A percentile compares a stretch with the other conserved stretches of the same genome.
phyloP scores from a whole-genome alignment of 2,329 filamentous ascomycete species.

The Hawksworthiomyces lignivorus region DNA sequence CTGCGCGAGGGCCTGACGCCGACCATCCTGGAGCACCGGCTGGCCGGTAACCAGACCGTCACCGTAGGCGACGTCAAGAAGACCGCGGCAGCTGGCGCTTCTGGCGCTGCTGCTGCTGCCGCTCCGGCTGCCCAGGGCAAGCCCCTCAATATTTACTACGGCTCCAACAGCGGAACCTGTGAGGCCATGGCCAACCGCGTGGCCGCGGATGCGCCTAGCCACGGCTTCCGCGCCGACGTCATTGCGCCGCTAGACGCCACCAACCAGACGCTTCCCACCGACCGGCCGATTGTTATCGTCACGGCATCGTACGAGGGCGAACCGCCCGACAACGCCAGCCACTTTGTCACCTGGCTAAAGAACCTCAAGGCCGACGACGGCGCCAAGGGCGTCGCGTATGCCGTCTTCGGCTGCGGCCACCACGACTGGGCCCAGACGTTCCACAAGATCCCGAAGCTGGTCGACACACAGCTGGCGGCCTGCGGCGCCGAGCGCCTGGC shows the following conservation, averaged over 20 bases:
- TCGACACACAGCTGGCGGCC: constrained; percentile 11
- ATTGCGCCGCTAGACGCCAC: constrained; percentile 59
- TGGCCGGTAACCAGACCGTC: no score
- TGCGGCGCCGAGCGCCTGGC: constrained; percentile 29
- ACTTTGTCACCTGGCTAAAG: constrained; percentile 62
- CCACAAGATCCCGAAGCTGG: constrained; percentile 16
- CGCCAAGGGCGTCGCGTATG: constrained; percentile 55
- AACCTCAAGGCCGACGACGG: constrained; percentile 40
- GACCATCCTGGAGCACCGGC: no score
- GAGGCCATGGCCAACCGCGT: no score
- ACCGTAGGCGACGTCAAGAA: no score
- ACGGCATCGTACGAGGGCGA: constrained; percentile 66
- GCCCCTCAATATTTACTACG: no score
- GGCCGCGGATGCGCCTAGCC: constrained; percentile 54
- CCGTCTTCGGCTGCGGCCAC: constrained; percentile 34
- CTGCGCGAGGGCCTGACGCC: no score
- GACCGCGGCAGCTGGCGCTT: no score
- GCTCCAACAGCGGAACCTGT: constrained; percentile 69
- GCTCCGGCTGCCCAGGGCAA: no score
- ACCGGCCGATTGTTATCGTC: constrained; percentile 57
- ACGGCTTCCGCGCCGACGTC: constrained; percentile 49
- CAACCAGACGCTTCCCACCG: constrained; percentile 49
- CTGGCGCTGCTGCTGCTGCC: no score
- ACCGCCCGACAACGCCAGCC: constrained; percentile 62
- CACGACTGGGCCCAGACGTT: constrained; percentile 49